Evolutionary conservation across 2,329 filamentous ascomycete genomes (phyloP), one percentile per base, ranked within the genome.

Genomic region (Lasiodiplodia theobromae): DNA sequence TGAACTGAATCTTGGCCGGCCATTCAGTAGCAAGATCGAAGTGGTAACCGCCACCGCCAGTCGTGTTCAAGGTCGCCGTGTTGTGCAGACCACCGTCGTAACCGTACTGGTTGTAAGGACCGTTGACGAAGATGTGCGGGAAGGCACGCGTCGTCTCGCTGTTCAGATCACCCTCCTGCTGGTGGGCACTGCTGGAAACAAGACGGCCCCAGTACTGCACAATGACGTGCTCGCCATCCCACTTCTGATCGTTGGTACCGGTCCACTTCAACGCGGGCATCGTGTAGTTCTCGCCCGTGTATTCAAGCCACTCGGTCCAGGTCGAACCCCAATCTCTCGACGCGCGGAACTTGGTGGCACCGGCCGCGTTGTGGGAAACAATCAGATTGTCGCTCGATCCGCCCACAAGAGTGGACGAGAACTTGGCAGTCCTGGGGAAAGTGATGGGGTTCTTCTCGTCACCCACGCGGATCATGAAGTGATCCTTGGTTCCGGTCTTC

Each of bases 21-120:
- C 87, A 91, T 73, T 91, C 89, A 3, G 84, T 82, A 83, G 89
- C 86, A 69, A 90, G 87, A 70, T 87, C 82, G 72, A 86, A 87
- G 23, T 82, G 79, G 89, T 89, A 91, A 18, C 83, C 81, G 64
- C 87, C 82, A 23, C 78, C 81, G 64, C 87, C 82, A 23, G 78
- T 76, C 6, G 80, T 77, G 37, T 82, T 79, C 54, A 86, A 82
- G 23, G 80, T 74, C 79, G 90, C 85, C 6, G 78, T 71, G 67
- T 88, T 88, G 2, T 80, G 75, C 23, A 90, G 74, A 2, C 89
- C 89, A 28, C 83, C 82, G 73, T 91, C 89, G 73, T 85, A 91
- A 16, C 89, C 88, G 73, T 86, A 91, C 69, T 87, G 81, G 73
- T 91, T 91, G 77, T 86, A 90, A 0, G 83, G 81, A 1, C 89